Evolutionary conservation across 805 yeast species (phyloP).

Genomic region (Yarrowia sp.): DNA sequence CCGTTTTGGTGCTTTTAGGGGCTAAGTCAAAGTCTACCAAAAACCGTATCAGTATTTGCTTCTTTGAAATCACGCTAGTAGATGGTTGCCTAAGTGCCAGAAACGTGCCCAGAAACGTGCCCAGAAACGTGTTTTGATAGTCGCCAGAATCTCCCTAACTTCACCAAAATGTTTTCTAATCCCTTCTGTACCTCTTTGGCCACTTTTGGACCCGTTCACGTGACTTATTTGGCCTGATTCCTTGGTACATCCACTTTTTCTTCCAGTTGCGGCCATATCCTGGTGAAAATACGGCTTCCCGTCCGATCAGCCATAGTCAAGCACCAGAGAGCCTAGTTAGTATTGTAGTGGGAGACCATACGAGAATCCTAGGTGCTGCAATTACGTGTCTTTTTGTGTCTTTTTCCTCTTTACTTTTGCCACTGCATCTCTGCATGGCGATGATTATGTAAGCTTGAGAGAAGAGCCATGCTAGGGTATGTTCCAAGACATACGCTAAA

Average conservation of each 20-base stretch:
- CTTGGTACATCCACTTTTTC: background rate
- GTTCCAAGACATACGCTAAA: no score
- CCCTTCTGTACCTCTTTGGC: background rate
- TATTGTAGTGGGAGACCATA: conserved; percentile 15
- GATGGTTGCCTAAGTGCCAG: no score
- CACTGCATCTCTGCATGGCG: background rate
- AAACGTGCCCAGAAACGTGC: no score
- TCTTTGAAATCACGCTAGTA: background rate
- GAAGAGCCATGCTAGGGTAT: no score
- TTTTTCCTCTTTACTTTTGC: background rate
- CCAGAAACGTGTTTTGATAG: no score
- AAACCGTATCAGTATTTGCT: background rate
- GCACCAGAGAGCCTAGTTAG: conserved; percentile 16
- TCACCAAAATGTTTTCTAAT: no score
- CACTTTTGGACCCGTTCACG: background rate
- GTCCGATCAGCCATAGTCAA: conserved; percentile 17
- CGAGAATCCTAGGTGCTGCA: conserved; percentile 15
- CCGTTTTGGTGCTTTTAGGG: background rate
- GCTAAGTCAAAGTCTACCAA: background rate
- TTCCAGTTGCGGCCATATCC: conserved; percentile 15
- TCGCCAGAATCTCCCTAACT: no score
- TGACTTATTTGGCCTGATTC: background rate
- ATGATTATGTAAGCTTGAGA: background rate
- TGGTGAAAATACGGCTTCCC: conserved; percentile 19
- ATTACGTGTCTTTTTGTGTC: background rate